Base-by-base conservation (phyloP, 2,329 filamentous ascomycete species). In the Neonectria punicea region DNA sequence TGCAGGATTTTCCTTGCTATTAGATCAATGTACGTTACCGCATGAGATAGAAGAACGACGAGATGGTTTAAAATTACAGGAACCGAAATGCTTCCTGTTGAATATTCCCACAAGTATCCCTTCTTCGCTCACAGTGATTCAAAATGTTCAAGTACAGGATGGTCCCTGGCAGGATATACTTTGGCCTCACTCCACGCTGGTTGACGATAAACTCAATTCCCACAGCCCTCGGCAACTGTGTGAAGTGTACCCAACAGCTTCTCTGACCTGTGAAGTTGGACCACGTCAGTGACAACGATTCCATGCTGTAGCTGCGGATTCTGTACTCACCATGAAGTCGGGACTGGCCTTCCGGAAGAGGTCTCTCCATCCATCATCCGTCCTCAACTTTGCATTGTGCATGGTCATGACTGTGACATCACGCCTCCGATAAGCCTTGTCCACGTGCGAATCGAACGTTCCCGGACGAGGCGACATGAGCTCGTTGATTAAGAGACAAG, bases 401-500 rank as follows among this genome's bases (percentile, higher is more conserved):
- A 71, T 71, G 4, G 67, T 65, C 69, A 71, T 71, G 41, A 71
- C 67, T 0, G 69, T 71, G 16, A 71, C 67, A 11, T 71, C 69
- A 25, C 69, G 64, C 20, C 69, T 63, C 2, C 69, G 64, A 20
- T 67, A 71, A 7, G 68, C 66, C 30, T 66, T 71, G 36, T 70
- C 66, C 9, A 67, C 43, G 47, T 67, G 59, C 4, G 57, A 53
- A 2, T 56, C 61, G 41, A 65, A 69, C 0, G 58, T 53, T 2
- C 67, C 65, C 2, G 68, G 63, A 1, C 44, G 44, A 1, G 68
- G 68, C 20, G 68, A 70, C 18, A 69, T 16, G 14, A 70, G 67
- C 25, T 70, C 68, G 28, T 70, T 70, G 22, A 70, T n/a, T 1
- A 70, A 14, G 5, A 70, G 49, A 10, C 56, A 11, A 0, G 55